phyloP scores from a whole-genome alignment of 345 rosid species.

The Geranium brycei region DNA sequence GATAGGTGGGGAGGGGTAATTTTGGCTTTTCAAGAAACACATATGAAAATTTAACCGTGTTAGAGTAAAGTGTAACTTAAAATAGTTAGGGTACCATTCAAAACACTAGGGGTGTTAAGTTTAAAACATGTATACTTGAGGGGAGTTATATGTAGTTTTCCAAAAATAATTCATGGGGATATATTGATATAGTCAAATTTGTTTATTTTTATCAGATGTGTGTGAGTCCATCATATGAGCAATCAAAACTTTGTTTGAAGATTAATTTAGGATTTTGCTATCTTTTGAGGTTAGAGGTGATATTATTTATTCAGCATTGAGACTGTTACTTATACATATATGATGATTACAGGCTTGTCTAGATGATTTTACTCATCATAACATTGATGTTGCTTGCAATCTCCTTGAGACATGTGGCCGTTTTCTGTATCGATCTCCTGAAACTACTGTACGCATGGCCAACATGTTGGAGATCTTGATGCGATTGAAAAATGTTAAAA shows the following conservation, averaged over 20 bases:
- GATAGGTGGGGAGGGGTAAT: no score
- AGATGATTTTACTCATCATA: conserved; percentile 98
- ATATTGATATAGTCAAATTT: not conserved
- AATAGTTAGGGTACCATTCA: no score
- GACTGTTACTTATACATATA: conserved; percentile 6
- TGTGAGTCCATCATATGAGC: not conserved
- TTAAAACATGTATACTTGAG: not conserved
- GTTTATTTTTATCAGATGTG: not conserved
- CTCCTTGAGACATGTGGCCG: conserved; percentile 99
- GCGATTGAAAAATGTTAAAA: conserved; percentile 99
- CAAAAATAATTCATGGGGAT: not conserved
- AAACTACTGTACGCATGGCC: conserved; percentile 83
- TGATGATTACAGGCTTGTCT: conserved; percentile 60
- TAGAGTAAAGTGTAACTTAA: no score
- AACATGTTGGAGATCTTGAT: conserved; percentile 97
- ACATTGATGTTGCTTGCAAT: conserved; percentile 97
- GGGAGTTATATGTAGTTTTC: not conserved
- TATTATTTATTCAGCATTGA: conserved; percentile 2
- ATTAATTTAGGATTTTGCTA: not conserved
- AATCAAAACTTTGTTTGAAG: not conserved
- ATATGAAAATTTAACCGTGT: no score
- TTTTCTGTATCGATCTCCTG: conserved; percentile 92
- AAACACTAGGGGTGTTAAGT: not conserved
- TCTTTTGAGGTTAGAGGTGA: conserved; percentile 5
- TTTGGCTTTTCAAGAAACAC: no score